Evolutionary conservation across 73 alveolate genomes (phyloP).

Genomic region (Blepharisma japonicum): DNA sequence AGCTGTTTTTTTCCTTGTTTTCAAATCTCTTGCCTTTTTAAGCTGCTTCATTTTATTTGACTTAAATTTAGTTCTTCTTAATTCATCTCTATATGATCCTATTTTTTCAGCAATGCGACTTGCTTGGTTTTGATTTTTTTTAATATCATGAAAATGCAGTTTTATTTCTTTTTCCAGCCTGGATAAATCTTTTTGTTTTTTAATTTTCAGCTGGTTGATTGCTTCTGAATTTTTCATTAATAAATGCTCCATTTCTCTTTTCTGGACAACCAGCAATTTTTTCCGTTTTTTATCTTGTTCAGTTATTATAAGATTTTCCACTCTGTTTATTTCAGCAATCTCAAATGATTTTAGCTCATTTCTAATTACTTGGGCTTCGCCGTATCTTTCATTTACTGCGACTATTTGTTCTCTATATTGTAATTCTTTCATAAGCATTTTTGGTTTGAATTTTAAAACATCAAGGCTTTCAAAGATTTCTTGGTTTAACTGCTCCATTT

Average conservation of each 20-base stretch:
- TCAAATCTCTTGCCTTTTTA: background rate
- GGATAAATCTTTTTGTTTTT: constrained; percentile 71
- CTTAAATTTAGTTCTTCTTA: constrained; percentile 51
- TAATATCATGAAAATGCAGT: constrained; percentile 83
- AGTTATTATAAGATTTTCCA: constrained; percentile 72
- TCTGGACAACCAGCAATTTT: constrained; percentile 45
- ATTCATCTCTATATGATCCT: constrained; percentile 53
- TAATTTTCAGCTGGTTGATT: constrained; percentile 69
- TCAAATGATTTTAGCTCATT: constrained; percentile 75
- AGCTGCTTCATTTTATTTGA: constrained; percentile 46
- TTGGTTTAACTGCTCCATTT: constrained; percentile 64
- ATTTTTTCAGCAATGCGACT: constrained; percentile 44
- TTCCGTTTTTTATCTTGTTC: constrained; percentile 70
- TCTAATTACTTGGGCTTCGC: constrained; percentile 87
- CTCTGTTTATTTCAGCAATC: constrained; percentile 72
- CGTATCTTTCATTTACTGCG: constrained; percentile 88
- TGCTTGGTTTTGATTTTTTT: constrained; percentile 62
- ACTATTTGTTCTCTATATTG: constrained; percentile 81
- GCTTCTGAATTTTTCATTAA: constrained; percentile 70
- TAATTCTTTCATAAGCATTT: constrained; percentile 62
- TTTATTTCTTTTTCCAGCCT: constrained; percentile 69
- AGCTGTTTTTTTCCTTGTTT: background rate
- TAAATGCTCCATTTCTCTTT: constrained; percentile 65
- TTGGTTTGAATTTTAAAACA: constrained; percentile 73
- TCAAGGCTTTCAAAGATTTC: constrained; percentile 69